Conservation (phyloP, 768 basidiomycete species). For the Termitomyces sp. region DNA sequence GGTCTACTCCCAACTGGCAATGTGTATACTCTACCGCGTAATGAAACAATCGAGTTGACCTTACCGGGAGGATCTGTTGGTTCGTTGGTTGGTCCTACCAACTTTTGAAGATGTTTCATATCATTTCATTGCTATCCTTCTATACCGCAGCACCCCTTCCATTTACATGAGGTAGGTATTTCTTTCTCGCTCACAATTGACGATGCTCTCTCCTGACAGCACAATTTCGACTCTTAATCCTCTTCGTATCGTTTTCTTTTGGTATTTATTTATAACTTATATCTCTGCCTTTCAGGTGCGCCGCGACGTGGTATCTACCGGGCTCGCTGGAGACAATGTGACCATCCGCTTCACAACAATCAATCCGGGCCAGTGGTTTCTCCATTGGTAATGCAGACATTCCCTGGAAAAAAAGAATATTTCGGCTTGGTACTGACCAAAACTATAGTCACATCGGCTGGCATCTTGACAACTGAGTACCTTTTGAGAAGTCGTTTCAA, state of each 20-base stretch:
- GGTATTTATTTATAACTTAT: too few species aligned
- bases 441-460: constrained; percentile 1
- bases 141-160: constrained; percentile 17
- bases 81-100: constrained; percentile 18
- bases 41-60: too few species aligned
- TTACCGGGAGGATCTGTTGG: constrained; percentile 16
- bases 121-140: neutral
- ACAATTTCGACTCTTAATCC: constrained; percentile 37
- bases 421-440: neutral
- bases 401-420: neutral
- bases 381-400: neutral
- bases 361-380: constrained; percentile 28
- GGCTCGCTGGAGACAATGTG: constrained; percentile 16
- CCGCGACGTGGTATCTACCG: constrained; percentile 19
- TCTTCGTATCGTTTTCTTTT: constrained; percentile 1
- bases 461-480: constrained; percentile 3
- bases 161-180: constrained; percentile 15
- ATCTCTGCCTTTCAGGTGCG: neutral
- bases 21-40: too few species aligned
- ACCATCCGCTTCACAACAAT: constrained; percentile 36
- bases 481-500: too few species aligned
- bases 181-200: too few species aligned
- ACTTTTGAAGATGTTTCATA: neutral
- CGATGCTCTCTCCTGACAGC: constrained; percentile 13
- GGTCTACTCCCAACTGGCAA: constrained; percentile 29